Base-by-base conservation (phyloP, 2,329 filamentous ascomycete genomes). In the Xenosphaeropsis pyriputrescens region DNA sequence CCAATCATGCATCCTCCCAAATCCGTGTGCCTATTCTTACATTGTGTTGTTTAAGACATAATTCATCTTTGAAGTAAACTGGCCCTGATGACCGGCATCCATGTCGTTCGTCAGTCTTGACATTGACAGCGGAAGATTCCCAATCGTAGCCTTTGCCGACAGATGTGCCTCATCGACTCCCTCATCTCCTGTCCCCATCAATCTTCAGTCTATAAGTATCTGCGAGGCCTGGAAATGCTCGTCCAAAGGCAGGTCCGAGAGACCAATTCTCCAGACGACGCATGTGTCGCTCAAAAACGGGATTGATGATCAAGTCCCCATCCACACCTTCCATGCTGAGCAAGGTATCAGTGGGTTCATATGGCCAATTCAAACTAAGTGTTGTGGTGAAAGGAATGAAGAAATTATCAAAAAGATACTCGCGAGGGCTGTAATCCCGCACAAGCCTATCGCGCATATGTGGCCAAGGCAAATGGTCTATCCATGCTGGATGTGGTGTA, bases 221-320 rank as follows among this genome's bases (percentile, higher is more conserved):
- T 18, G 49, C 57, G 41, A 82, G 52, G 7, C 53, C 55, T 0
- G 85, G 84, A 48, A 80, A 85, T 0, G 69, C 63, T 43, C 68
- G 65, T 16, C 69, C 67, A 56, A 91, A 91, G 2, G 65, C 63
- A 5, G 72, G 68, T 0, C 85, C 85, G 2, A 94, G 53, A 41
- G 74, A 80, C 86, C 88, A 95, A 50, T 93, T 93, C 41, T 77
- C 71, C 30, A 86, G 52, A 32, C 82, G 68, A 3, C 79, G 61
- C 35, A 94, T 53, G 54, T 95, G 86, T 29, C 75, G 67, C 58
- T 93, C 84, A 54, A 93, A 94, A 0, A 85, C 82, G 0, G 85
- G 85, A 45, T 91, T 93, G 44, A 94, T 85, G 45, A 82, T 67
- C 42, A 85, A 64, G 49, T 86, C 79, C 14, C 30, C 30, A 15